Percentiles rank a stretch among this genome's conserved stretches.
These are phyloP conservation scores for Nelumbo lutea DNA, from an alignment of 164 flowering plant species.

Conservation along the genomic window DNA sequence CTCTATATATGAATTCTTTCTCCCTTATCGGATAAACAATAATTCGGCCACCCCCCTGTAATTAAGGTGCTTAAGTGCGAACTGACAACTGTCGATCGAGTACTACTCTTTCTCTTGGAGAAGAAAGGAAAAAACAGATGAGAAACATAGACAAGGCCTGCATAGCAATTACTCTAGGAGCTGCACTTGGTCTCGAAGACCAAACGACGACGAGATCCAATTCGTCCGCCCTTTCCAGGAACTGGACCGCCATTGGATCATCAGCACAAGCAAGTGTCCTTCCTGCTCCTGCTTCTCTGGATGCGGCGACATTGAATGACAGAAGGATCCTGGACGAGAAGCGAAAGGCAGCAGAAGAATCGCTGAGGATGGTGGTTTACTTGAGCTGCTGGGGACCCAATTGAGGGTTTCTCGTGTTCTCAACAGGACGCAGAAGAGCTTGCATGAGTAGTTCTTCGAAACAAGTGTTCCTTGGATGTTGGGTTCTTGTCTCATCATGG, in stretches of 20 bases:
- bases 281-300: not conserved
- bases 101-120: not conserved
- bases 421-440: not conserved
- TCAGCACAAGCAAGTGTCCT: not conserved
- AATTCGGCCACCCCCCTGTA: too few species aligned
- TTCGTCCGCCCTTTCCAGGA: not conserved
- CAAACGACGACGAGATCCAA: not conserved
- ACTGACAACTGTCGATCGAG: not conserved
- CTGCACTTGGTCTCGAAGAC: constrained; percentile 18
- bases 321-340: constrained; percentile 2
- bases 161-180: constrained; percentile 15
- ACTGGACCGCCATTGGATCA: not conserved
- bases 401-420: not conserved
- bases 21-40: not conserved
- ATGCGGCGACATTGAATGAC: not conserved
- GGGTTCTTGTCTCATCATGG: too few species aligned
- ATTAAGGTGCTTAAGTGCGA: not conserved
- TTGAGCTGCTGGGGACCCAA: constrained; percentile 22
- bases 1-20: not conserved
- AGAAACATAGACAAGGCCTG: constrained; percentile 14
- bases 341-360: constrained; percentile 12
- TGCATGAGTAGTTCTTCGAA: too few species aligned
- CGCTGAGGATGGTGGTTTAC: constrained; percentile 13
- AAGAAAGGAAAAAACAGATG: not conserved
- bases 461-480: too few species aligned